phyloP scores from a whole-genome alignment of 2,329 filamentous ascomycete genomes.

The Trichoderma sp. region DNA sequence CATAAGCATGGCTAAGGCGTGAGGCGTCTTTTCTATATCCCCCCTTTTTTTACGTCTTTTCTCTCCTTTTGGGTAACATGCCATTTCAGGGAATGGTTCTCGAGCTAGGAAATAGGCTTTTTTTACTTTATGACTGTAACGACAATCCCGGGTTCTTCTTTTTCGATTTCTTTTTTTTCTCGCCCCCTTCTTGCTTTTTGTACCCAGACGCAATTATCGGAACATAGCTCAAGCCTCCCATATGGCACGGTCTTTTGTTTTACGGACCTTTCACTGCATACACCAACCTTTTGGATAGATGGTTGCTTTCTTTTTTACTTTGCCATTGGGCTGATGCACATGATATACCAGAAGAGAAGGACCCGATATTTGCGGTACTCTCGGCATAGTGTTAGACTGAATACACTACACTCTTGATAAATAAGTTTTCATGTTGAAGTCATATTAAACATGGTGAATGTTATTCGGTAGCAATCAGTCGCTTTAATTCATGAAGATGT shows the following conservation, averaged over 20 bases:
- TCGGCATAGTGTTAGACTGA: not conserved
- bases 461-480: not conserved
- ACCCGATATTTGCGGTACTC: not conserved
- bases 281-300: not conserved
- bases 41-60: not conserved
- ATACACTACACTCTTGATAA: not conserved
- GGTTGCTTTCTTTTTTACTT: not conserved
- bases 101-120: not conserved
- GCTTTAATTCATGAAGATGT: not conserved
- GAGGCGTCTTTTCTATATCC: not conserved
- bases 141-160: not conserved
- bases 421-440: not conserved
- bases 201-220: not conserved
- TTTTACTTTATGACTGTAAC: constrained; percentile 7
- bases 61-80: constrained; percentile 5
- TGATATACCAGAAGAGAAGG: not conserved
- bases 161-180: not conserved
- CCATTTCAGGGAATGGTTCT: constrained; percentile 2
- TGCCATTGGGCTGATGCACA: not conserved
- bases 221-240: not conserved
- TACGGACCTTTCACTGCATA: not conserved
- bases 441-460: not conserved
- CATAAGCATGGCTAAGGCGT: not conserved
- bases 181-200: not conserved
- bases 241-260: not conserved